Base-by-base conservation (phyloP, 306 rosid genomes). In the Malus domestica region DNA sequence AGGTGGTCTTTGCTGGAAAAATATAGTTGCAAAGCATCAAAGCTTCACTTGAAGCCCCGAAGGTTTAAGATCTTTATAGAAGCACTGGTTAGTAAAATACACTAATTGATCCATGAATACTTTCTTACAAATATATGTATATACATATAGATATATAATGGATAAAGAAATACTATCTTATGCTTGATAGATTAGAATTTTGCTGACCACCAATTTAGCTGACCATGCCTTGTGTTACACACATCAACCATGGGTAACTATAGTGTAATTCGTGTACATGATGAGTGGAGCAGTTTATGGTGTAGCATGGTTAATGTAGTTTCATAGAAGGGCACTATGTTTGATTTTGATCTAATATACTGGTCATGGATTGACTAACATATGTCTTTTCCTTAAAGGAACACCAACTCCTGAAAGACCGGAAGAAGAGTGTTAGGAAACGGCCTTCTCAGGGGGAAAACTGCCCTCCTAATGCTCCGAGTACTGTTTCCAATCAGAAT, bases 1-100 rank as follows among this genome's bases (percentile, higher is more conserved):
- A 94, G 98, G 98, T 95, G 98, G 98, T 92, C 98, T 54, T 92
- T 95, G 82, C 80, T 95, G 83, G 98, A 95, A 82, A 95, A 95
- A 82, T 92, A 92, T 80, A 95, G 98, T 85, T 95, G 97, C 87
- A 92, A 92, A 85, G 98, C 98, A 78, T 95, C 98, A 79, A 95
- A 95, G 87, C 98, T 95, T 87, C 98, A 92, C 85, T 72, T 95
- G 79, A 95, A 95, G 86, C 98, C 98, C 30, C 93, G 98, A 14
- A 87, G 97, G 46, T 95, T 92, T 73, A 95, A 95, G 87, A 89
- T 95, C 70, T 90, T 95, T 86, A 80, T 95, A 74, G 98, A 95
- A 88, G 95, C 98, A 73, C 86, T 95, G 96, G 98, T 95, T 78
- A 89, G 98, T 90, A 46, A 33, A 60, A 13, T 52, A 66, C 77